Evolutionary conservation across 2,329 filamentous ascomycete species (phyloP).

Genomic region (Fusarium oxysporum): DNA sequence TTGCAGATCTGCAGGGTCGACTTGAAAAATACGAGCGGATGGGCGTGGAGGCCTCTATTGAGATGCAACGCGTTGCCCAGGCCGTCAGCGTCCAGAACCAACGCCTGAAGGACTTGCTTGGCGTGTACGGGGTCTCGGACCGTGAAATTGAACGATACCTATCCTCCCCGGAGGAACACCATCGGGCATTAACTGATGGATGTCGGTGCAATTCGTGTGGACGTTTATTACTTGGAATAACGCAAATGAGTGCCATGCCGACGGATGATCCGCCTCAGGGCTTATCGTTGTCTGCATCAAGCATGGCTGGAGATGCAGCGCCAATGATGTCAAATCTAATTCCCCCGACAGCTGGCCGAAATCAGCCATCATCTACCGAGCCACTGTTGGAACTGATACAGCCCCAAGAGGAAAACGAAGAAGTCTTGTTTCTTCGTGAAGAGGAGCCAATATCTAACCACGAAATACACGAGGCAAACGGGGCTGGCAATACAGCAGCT

Average conservation of each 20-base stretch:
- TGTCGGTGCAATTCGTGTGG: not conserved
- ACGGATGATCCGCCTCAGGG: not conserved
- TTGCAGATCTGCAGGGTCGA: not conserved
- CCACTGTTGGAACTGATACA: not conserved
- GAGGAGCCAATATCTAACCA: not conserved
- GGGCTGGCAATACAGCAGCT: not conserved
- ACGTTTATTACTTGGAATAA: not conserved
- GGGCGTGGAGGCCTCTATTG: not conserved
- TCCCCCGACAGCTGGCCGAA: not conserved
- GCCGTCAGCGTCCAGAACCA: no score
- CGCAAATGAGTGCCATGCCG: not conserved
- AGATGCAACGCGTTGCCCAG: slow-evolving; percentile 48
- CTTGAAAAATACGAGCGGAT: not conserved
- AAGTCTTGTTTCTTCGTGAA: not conserved
- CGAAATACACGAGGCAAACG: not conserved
- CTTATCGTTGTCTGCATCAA: not conserved
- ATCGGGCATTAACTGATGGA: not conserved
- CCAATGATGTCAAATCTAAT: not conserved
- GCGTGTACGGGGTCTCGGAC: no score
- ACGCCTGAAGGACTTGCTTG: no score
- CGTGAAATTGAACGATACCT: no score
- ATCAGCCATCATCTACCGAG: not conserved
- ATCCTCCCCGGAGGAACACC: not conserved
- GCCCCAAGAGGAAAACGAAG: not conserved
- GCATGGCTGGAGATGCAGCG: not conserved